Evolutionary conservation across 148 eudicot species (phyloP).

Genomic region (Vaccinium vitisidaea): DNA sequence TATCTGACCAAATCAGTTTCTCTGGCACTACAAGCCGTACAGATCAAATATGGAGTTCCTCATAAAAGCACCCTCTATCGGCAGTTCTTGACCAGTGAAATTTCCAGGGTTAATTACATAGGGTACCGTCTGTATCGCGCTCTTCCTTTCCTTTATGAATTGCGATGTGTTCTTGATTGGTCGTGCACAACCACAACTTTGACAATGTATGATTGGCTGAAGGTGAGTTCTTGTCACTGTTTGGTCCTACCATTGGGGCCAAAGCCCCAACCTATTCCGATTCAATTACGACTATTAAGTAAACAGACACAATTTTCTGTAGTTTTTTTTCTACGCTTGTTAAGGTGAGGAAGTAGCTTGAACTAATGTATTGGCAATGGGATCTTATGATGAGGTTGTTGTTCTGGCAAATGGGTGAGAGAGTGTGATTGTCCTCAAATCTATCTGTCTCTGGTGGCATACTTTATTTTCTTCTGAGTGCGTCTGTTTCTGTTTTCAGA

Average conservation of each 20-base stretch:
- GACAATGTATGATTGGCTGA: constrained; percentile 99
- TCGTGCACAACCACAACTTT: constrained; percentile 95
- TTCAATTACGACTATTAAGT: background rate
- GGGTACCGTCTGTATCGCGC: constrained; percentile 95
- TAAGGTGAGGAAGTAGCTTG: background rate
- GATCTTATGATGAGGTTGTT: background rate
- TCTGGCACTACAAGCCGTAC: constrained; percentile 94
- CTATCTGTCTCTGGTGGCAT: background rate
- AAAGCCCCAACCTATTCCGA: background rate
- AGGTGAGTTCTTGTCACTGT: constrained; percentile 49
- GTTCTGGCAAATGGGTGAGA: background rate
- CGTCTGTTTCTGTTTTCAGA: background rate
- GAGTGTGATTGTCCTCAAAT: constrained; percentile 1
- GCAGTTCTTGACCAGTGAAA: constrained; percentile 87
- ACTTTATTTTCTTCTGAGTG: background rate
- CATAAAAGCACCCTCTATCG: constrained; percentile 95
- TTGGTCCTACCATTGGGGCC: background rate
- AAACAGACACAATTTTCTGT: background rate
- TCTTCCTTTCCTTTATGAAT: constrained; percentile 92
- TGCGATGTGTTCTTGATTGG: constrained; percentile 99
- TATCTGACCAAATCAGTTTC: constrained; percentile 87
- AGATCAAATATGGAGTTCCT: constrained; percentile 93
- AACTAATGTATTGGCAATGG: background rate
- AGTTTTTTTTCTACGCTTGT: background rate
- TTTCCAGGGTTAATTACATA: constrained; percentile 74